A percentile compares a stretch with the other conserved stretches of the same genome.
phyloP scores from a whole-genome alignment of 2,329 filamentous ascomycete species.

The Calonectria hongkongensis region DNA sequence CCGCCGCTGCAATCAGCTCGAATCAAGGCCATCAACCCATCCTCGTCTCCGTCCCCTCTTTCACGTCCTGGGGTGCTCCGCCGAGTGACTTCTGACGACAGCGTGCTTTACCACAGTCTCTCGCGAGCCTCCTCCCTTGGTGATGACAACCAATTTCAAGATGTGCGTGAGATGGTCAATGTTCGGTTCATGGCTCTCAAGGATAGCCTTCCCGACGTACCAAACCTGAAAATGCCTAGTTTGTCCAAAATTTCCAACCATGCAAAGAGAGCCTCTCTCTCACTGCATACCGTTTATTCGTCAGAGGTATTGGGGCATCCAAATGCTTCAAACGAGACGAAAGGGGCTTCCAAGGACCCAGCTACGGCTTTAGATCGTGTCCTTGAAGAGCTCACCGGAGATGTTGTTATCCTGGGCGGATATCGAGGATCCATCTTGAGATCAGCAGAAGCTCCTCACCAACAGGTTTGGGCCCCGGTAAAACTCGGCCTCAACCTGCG shows the following conservation, averaged over 20 bases:
- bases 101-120: slow-evolving; percentile 83
- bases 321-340: slow-evolving; percentile 47
- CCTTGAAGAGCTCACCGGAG: slow-evolving; percentile 84
- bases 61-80: slow-evolving; percentile 55
- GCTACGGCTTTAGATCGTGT: slow-evolving; percentile 66
- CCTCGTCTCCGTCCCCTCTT: slow-evolving; percentile 33
- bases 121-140: slow-evolving; percentile 89
- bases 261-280: slow-evolving; percentile 56
- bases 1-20: slow-evolving; percentile 42
- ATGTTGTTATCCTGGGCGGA: slow-evolving; percentile 91
- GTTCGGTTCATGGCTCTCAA: slow-evolving; percentile 92
- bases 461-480: slow-evolving; percentile 95
- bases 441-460: slow-evolving; percentile 86
- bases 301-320: slow-evolving; percentile 53
- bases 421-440: slow-evolving; percentile 93
- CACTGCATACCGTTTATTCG: slow-evolving; percentile 57
- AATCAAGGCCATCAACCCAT: slow-evolving; percentile 33
- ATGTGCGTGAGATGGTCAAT: slow-evolving; percentile 90
- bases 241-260: slow-evolving; percentile 71
- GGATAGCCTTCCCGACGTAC: slow-evolving; percentile 87
- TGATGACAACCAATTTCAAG: slow-evolving; percentile 86
- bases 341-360: slow-evolving; percentile 44
- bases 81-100: slow-evolving; percentile 77
- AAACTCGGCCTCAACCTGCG: slow-evolving; percentile 94
- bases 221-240: slow-evolving; percentile 83